These are phyloP conservation scores for Uncinocarpus reesii DNA, from an alignment of 2,329 filamentous ascomycete species.

Conservation along the genomic window DNA sequence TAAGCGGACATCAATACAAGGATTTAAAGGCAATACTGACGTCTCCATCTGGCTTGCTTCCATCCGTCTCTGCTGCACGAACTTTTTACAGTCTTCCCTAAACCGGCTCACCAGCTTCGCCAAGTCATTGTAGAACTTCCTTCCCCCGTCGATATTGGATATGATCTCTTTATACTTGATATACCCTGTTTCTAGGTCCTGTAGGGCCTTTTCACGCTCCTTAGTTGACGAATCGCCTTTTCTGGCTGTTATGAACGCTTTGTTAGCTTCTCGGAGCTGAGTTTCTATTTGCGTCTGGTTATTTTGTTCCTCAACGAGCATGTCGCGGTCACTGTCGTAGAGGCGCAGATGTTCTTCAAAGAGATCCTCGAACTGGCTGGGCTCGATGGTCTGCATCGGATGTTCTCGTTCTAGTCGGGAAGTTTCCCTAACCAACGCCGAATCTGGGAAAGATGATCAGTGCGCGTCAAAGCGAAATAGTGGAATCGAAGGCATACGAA, in stretches of 20 bases:
- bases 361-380: constrained; percentile 83
- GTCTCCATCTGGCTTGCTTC: constrained; percentile 71
- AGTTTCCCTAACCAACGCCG: constrained; percentile 71
- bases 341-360: constrained; percentile 72
- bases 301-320: constrained; percentile 57
- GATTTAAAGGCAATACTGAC: constrained; percentile 38
- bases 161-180: constrained; percentile 95
- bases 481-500: constrained; percentile 43
- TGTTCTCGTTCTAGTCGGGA: constrained; percentile 76
- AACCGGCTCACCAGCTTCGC: constrained; percentile 78
- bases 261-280: constrained; percentile 64
- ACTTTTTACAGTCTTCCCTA: constrained; percentile 66
- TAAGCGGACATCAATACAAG: background rate
- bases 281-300: constrained; percentile 65
- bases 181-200: constrained; percentile 81
- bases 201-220: constrained; percentile 76
- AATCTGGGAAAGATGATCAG: constrained; percentile 37
- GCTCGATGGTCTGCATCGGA: constrained; percentile 71
- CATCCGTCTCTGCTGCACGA: constrained; percentile 67
- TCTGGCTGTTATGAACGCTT: constrained; percentile 63
- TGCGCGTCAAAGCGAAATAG: background rate
- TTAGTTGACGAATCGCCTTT: constrained; percentile 55
- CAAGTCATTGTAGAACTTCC: constrained; percentile 96
- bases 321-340: constrained; percentile 68
- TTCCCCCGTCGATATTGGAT: constrained; percentile 76